Conservation (phyloP, 139 green algal species). For the Chlamydomonas schloesseri region DNA sequence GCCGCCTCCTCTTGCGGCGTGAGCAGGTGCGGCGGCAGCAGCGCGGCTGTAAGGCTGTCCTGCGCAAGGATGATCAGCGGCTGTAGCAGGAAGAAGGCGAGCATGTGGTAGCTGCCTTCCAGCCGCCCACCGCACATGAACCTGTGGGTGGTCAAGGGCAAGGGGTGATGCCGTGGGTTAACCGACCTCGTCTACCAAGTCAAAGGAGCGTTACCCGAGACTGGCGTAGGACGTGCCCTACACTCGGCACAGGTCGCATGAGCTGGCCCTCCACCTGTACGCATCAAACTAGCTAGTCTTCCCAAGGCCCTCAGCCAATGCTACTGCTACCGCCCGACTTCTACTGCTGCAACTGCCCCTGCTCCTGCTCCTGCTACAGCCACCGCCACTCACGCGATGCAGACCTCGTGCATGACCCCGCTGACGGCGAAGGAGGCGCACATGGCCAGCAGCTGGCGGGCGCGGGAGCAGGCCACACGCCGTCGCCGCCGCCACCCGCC, state of each 20-base stretch:
- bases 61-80: neutral
- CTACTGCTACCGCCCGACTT: no score
- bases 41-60: neutral
- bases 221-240: no score
- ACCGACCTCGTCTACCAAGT: neutral
- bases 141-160: neutral
- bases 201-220: no score
- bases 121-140: constrained; percentile 6
- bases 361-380: no score
- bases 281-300: neutral
- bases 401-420: constrained; percentile 46
- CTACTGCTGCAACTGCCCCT: no score
- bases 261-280: neutral
- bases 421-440: constrained; percentile 21
- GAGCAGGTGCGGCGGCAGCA: neutral
- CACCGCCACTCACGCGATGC: constrained; percentile 13
- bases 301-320: no score
- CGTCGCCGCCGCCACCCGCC: neutral
- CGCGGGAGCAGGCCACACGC: neutral
- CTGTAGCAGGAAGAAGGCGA: constrained; percentile 15
- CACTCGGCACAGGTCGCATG: neutral
- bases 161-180: neutral
- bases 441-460: constrained; percentile 1
- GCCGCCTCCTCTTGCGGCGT: neutral
- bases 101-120: neutral